phyloP scores from a whole-genome alignment of 2,329 filamentous ascomycete species.

The Penicillium sp. region DNA sequence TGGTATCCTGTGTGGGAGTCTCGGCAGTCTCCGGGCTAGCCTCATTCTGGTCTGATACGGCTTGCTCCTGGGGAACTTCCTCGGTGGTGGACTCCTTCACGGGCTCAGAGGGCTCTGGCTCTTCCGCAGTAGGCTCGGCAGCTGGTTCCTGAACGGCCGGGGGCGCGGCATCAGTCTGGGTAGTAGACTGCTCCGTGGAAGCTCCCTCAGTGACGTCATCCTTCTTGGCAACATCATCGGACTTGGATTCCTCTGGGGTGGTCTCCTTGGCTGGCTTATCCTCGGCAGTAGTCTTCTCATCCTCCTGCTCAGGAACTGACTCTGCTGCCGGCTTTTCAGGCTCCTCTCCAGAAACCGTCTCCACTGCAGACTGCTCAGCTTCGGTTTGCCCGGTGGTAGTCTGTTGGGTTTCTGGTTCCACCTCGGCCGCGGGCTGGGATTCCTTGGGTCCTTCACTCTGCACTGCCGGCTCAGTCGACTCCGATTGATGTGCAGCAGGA shows the following conservation, averaged over 20 bases:
- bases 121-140: slow-evolving; percentile 37
- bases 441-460: neutral
- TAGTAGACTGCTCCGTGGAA: neutral
- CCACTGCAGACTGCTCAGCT: too few relatives aligned
- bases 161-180: neutral
- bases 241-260: neutral
- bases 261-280: neutral
- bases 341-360: neutral
- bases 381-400: too few relatives aligned
- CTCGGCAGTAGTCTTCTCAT: neutral
- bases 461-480: neutral
- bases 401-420: neutral
- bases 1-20: slow-evolving; percentile 8
- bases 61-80: slow-evolving; percentile 27
- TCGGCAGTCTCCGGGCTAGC: slow-evolving; percentile 2
- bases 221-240: neutral
- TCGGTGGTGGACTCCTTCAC: neutral
- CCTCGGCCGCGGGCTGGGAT: neutral
- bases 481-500: neutral
- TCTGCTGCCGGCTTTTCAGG: neutral
- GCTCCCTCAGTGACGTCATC: neutral
- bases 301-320: neutral
- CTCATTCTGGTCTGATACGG: too few relatives aligned
- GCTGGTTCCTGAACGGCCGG: neutral
- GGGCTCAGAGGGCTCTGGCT: slow-evolving; percentile 1